A percentile compares a stretch with the other conserved stretches of the same genome.
These are phyloP conservation scores for Populus simonii DNA, from an alignment of 345 rosid genomes.

Conservation along the genomic window DNA sequence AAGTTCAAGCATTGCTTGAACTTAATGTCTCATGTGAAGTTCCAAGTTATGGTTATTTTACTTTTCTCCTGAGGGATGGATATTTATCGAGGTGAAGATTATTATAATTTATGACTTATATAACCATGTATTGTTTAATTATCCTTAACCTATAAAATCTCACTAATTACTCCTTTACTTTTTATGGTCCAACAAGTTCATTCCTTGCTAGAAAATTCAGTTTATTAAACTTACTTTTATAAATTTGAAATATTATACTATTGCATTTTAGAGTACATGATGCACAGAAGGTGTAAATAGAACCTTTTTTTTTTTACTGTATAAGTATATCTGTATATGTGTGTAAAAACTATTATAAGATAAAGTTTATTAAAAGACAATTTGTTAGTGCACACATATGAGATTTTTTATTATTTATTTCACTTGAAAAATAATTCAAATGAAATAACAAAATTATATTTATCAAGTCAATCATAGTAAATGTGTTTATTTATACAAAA, in stretches of 20 bases:
- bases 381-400: not conserved
- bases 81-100: no score
- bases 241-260: not conserved
- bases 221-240: not conserved
- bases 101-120: no score
- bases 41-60: no score
- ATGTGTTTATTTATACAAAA: not conserved
- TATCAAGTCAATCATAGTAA: not conserved
- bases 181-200: no score
- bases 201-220: not conserved
- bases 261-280: not conserved
- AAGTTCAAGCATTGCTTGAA: not conserved
- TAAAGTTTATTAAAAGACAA: not conserved
- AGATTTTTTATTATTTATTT: not conserved
- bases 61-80: fast-evolving
- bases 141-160: no score
- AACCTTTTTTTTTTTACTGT: not conserved
- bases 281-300: no score
- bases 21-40: no score
- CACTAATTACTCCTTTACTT: no score
- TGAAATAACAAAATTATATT: no score
- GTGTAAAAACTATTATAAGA: not conserved
- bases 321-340: no score
- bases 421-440: not conserved
- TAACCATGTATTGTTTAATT: no score